Conservation (phyloP, 345 rosid species). For the Draba incana region DNA sequence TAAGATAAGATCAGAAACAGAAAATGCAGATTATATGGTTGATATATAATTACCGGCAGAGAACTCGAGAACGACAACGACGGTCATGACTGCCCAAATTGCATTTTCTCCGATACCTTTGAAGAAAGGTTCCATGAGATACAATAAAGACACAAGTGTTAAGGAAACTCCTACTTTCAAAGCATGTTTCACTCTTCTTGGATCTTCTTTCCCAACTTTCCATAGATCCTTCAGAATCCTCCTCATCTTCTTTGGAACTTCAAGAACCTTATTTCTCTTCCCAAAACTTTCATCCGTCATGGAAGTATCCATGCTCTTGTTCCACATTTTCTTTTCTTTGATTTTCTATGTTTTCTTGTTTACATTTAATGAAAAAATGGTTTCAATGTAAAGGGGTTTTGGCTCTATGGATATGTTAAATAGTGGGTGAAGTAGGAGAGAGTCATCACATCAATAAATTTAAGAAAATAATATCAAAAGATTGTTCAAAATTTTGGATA, state of each 20-base stretch:
- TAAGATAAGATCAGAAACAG: conserved; percentile 20
- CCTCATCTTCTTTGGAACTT: conserved; percentile 43
- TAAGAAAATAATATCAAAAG: background rate
- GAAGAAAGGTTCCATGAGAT: conserved; percentile 65
- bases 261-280: conserved; percentile 34
- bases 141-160: conserved; percentile 71
- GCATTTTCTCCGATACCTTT: conserved; percentile 63
- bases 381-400: background rate
- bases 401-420: background rate
- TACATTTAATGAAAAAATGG: conserved; percentile 14
- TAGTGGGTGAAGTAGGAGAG: conserved; percentile 27
- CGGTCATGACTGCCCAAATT: conserved; percentile 90
- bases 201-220: conserved; percentile 71
- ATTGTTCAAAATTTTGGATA: background rate
- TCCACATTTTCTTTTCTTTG: conserved; percentile 36
- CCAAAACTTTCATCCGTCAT: conserved; percentile 22
- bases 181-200: conserved; percentile 70
- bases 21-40: background rate
- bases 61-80: conserved; percentile 85
- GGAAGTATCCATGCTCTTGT: conserved; percentile 38
- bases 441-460: background rate
- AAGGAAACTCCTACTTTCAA: conserved; percentile 77
- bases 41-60: conserved; percentile 57
- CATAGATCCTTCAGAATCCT: conserved; percentile 47
- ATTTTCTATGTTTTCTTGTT: conserved; percentile 3